Evolutionary conservation across 208 protist genomes (phyloP).

Genomic region (Crithidia expoeki): DNA sequence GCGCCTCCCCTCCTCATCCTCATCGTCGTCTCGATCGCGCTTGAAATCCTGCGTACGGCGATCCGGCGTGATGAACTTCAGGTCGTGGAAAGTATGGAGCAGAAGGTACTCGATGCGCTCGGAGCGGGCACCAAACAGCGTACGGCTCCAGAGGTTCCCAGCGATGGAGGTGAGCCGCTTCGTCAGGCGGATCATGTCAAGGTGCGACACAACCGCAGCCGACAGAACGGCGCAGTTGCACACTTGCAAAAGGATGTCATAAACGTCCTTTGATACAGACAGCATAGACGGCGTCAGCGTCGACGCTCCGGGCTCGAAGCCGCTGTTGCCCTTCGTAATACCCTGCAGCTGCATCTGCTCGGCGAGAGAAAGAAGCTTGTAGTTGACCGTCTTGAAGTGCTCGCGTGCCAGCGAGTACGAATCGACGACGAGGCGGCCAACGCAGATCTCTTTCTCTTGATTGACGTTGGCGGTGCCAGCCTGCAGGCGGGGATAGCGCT

Average conservation of each 20-base stretch:
- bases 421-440: conserved; percentile 95
- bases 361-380: conserved; percentile 84
- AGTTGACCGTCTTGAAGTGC: conserved; percentile 92
- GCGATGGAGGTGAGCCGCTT: conserved; percentile 97
- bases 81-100: conserved; percentile 95
- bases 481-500: conserved; percentile 69
- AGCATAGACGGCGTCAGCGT: conserved; percentile 58
- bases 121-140: conserved; percentile 93
- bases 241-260: conserved; percentile 69
- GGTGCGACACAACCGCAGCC: conserved; percentile 88
- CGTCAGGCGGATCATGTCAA: conserved; percentile 97
- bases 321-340: conserved; percentile 53
- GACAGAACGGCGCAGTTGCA: conserved; percentile 83
- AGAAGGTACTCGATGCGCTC: conserved; percentile 99
- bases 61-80: conserved; percentile 97
- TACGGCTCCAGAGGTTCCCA: conserved; percentile 97
- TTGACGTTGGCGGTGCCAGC: conserved; percentile 19
- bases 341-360: conserved; percentile 77
- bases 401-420: conserved; percentile 94
- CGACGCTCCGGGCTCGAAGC: conserved; percentile 68
- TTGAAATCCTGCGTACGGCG: conserved; percentile 83
- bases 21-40: conserved; percentile 63
- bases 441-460: conserved; percentile 86
- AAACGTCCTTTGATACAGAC: conserved; percentile 50
- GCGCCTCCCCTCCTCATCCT: conserved; percentile 71